phyloP scores from a whole-genome alignment of 2,329 filamentous ascomycete species.

The Fusarium torulosum region DNA sequence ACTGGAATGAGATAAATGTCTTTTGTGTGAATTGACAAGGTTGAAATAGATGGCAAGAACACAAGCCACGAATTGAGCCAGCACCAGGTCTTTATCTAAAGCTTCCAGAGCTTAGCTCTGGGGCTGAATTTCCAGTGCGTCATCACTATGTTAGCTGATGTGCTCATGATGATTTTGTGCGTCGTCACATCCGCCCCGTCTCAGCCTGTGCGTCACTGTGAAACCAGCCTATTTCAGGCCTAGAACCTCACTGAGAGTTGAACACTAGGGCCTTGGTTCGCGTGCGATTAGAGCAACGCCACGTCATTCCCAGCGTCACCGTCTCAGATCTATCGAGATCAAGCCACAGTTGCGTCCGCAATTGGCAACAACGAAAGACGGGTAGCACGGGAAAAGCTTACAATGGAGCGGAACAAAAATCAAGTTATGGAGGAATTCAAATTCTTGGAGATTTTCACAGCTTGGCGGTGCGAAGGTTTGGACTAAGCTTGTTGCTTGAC shows the following conservation, averaged over 20 bases:
- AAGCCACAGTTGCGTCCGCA: neutral
- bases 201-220: slow-evolving; percentile 11
- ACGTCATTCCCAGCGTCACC: slow-evolving; percentile 32
- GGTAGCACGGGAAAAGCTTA: neutral
- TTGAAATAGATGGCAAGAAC: neutral
- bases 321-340: slow-evolving; percentile 23
- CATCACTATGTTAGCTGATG: slow-evolving; percentile 17
- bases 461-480: slow-evolving; percentile 3
- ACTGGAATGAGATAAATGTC: neutral
- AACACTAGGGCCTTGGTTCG: neutral
- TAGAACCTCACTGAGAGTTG: slow-evolving; percentile 3
- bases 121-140: slow-evolving; percentile 28
- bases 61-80: slow-evolving; percentile 17
- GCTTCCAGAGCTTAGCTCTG: neutral
- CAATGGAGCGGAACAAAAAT: neutral
- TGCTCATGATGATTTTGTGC: slow-evolving; percentile 26
- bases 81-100: slow-evolving; percentile 24
- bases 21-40: neutral
- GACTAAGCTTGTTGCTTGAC: slow-evolving; percentile 1
- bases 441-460: neutral
- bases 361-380: neutral
- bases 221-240: slow-evolving; percentile 21
- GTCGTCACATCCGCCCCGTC: slow-evolving; percentile 25
- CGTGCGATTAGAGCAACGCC: slow-evolving; percentile 9
- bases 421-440: slow-evolving; percentile 18